phyloP scores from a whole-genome alignment of 768 basidiomycete genomes.

The Lactifluus echinatus region DNA sequence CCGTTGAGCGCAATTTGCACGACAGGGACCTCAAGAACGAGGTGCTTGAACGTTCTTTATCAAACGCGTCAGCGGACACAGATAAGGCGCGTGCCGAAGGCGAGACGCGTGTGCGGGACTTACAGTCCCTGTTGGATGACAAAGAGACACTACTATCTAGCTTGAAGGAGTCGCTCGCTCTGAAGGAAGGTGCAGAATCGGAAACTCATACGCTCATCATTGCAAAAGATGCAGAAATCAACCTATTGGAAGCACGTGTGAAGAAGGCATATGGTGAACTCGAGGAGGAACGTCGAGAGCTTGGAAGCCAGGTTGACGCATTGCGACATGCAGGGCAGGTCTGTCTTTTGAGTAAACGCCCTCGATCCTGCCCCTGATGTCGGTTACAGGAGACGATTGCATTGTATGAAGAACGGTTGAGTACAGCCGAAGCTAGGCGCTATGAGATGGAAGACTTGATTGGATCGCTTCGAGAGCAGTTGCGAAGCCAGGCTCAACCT shows the following conservation, averaged over 20 bases:
- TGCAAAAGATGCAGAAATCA: conserved; percentile 55
- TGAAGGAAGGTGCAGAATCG: conserved; percentile 41
- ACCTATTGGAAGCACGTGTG: conserved; percentile 40
- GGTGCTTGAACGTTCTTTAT: conserved; percentile 37
- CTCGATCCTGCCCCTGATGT: conserved; percentile 3
- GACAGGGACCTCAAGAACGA: conserved; percentile 40
- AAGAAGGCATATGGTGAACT: conserved; percentile 39
- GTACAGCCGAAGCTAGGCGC: conserved; percentile 55
- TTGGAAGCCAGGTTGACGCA: conserved; percentile 70
- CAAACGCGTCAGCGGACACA: conserved; percentile 32
- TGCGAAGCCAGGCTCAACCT: conserved; percentile 27
- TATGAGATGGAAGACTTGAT: conserved; percentile 72
- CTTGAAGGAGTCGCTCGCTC: conserved; percentile 45
- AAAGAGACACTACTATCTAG: conserved; percentile 36
- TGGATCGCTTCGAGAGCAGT: conserved; percentile 47
- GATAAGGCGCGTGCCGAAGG: conserved; percentile 41
- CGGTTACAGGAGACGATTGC: conserved; percentile 77
- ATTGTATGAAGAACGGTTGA: conserved; percentile 85
- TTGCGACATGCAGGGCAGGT: conserved; percentile 86
- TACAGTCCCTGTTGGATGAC: conserved; percentile 38
- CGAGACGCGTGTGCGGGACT: conserved; percentile 35
- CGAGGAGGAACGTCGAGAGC: conserved; percentile 54
- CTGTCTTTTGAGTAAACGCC: conserved; percentile 17
- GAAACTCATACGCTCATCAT: conserved; percentile 43
- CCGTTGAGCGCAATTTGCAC: conserved; percentile 34